Conservation (phyloP, 202 grass and related monocot species). For the Saccharum hybrid region DNA sequence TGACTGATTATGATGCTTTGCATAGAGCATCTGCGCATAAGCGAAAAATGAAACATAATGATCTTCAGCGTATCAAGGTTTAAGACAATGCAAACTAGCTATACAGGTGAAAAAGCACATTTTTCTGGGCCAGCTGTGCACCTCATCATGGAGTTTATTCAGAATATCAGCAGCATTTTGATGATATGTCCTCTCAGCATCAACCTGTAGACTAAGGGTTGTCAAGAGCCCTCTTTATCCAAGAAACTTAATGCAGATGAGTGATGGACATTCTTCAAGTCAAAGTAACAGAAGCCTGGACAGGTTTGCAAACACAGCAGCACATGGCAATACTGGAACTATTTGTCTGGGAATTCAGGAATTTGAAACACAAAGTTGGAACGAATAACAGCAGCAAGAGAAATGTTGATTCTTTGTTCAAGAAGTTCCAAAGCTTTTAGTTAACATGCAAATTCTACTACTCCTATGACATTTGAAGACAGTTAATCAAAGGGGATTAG, state of each 20-base stretch:
- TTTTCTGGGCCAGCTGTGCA: slow-evolving; percentile 43
- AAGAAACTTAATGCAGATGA: slow-evolving; percentile 17
- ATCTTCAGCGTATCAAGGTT: slow-evolving; percentile 35
- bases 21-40: slow-evolving; percentile 68
- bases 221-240: slow-evolving; percentile 16
- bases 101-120: slow-evolving; percentile 18
- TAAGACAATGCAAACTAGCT: slow-evolving; percentile 27
- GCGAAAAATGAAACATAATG: slow-evolving; percentile 17
- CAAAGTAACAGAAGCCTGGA: slow-evolving; percentile 10
- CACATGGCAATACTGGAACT: slow-evolving; percentile 31
- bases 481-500: not conserved
- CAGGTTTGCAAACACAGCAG: slow-evolving; percentile 12
- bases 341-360: slow-evolving; percentile 6
- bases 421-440: not conserved
- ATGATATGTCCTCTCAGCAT: slow-evolving; percentile 95
- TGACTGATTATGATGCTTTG: slow-evolving; percentile 65
- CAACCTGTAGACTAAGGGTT: slow-evolving; percentile 60
- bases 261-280: slow-evolving; percentile 18
- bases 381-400: not conserved
- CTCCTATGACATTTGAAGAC: not conserved
- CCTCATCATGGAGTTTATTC: slow-evolving; percentile 91
- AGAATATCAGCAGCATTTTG: slow-evolving; percentile 86
- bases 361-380: slow-evolving; percentile 30
- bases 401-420: not conserved
- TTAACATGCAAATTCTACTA: not conserved